phyloP scores from a whole-genome alignment of 2,329 filamentous ascomycete genomes.

The Penicillium sumatraense region DNA sequence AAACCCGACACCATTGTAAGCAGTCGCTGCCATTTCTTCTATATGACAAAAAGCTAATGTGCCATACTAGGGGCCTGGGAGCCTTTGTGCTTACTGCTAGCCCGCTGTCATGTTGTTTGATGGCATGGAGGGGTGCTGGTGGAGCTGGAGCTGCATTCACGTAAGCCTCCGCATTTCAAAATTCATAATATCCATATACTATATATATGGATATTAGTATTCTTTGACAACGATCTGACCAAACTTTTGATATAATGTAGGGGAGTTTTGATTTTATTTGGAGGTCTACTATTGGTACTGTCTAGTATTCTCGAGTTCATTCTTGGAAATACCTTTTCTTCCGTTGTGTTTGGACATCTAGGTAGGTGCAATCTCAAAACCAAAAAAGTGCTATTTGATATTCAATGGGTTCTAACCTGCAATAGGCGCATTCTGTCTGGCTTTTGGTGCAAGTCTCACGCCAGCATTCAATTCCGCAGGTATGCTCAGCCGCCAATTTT shows the following conservation, averaged over 20 bases:
- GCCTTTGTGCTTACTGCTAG: conserved; percentile 14
- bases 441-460: conserved; percentile 14
- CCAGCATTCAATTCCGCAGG: conserved; percentile 17
- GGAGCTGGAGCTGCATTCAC: conserved; percentile 15
- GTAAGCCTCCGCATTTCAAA: conserved; percentile 14
- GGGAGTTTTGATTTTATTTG: conserved; percentile 40
- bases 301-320: conserved; percentile 40
- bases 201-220: too few relatives aligned
- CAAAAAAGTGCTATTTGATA: not conserved
- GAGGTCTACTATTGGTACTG: conserved; percentile 39
- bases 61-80: conserved; percentile 11
- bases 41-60: not conserved
- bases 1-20: conserved; percentile 39
- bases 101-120: conserved; percentile 14
- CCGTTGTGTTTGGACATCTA: conserved; percentile 28
- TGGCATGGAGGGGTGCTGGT: conserved; percentile 18
- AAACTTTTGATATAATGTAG: conserved; percentile 11
- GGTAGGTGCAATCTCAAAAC: not conserved
- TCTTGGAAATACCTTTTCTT: conserved; percentile 38
- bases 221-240: not conserved
- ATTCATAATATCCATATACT: too few relatives aligned
- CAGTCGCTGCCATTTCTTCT: not conserved
- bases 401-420: conserved; percentile 3
- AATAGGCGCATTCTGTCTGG: conserved; percentile 18
- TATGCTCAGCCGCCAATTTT: not conserved